Percentiles rank a stretch among this genome's conserved stretches.
phyloP scores from a whole-genome alignment of 2,329 filamentous ascomycete genomes.

The Alternaria triticimaculans region DNA sequence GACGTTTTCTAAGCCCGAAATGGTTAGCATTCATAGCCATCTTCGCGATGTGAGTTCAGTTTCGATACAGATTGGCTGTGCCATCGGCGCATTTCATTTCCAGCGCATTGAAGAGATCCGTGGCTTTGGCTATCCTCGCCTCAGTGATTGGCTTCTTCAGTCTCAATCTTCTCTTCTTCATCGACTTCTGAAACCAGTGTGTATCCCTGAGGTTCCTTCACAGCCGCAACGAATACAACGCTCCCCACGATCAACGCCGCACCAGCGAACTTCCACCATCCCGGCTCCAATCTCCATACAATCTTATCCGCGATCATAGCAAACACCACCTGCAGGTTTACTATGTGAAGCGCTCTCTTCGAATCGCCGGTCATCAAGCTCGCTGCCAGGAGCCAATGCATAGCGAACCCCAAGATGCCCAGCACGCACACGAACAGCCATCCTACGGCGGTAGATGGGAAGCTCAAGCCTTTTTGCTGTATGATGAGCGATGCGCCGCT shows the following conservation, averaged over 20 bases:
- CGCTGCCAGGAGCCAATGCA: neutral
- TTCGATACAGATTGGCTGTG: neutral
- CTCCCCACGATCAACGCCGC: neutral
- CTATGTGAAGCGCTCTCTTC: neutral
- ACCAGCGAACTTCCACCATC: neutral
- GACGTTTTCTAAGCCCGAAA: neutral
- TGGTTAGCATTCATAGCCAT: neutral
- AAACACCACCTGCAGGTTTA: neutral
- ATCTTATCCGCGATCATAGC: neutral
- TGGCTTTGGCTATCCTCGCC: neutral
- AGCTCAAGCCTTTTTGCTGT: neutral
- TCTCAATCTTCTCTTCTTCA: neutral
- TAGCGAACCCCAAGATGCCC: neutral
- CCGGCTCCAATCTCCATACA: neutral
- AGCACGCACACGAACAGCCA: neutral
- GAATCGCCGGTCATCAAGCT: conserved; percentile 1
- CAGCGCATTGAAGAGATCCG: neutral
- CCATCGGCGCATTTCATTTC: neutral
- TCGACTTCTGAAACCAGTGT: neutral
- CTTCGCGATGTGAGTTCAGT: neutral
- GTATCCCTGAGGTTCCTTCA: neutral
- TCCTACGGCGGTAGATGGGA: neutral
- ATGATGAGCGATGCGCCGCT: neutral
- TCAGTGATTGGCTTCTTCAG: neutral
- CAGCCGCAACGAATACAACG: neutral